Evolutionary conservation across 2,329 filamentous ascomycete genomes (phyloP).

Genomic region (Botrytis tulipae): DNA sequence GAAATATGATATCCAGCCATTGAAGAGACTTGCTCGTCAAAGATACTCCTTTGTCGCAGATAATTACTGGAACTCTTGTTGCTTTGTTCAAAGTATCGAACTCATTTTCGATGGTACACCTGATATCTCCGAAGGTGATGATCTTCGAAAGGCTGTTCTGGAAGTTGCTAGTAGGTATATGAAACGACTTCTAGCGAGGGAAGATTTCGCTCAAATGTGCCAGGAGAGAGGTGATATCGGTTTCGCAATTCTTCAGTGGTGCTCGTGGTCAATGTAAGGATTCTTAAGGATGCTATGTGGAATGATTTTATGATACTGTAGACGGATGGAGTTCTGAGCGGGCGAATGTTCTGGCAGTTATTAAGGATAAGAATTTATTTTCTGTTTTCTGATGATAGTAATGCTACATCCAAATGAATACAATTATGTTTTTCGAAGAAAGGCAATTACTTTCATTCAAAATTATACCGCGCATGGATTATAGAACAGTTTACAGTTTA

Average conservation of each 20-base stretch:
- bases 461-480: neutral
- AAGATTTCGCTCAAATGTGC: conserved; percentile 23
- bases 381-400: neutral
- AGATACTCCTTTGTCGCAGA: conserved; percentile 12
- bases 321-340: neutral
- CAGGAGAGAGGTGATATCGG: conserved; percentile 21
- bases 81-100: conserved; percentile 20
- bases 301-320: neutral
- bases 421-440: neutral
- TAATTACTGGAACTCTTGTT: conserved; percentile 12
- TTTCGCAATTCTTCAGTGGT: conserved; percentile 14
- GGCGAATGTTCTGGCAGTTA: neutral
- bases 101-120: conserved; percentile 25
- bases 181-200: conserved; percentile 10
- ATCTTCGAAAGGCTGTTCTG: conserved; percentile 12
- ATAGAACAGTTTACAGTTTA: neutral
- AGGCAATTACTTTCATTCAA: neutral
- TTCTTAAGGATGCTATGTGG: neutral
- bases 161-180: conserved; percentile 8
- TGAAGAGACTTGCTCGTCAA: conserved; percentile 21
- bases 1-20: conserved; percentile 24
- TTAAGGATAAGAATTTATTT: neutral
- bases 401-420: neutral
- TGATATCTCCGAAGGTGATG: conserved; percentile 5
- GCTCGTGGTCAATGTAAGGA: neutral